Conservation (phyloP, 441 rosid species). For the Aquilaria agallochum region DNA sequence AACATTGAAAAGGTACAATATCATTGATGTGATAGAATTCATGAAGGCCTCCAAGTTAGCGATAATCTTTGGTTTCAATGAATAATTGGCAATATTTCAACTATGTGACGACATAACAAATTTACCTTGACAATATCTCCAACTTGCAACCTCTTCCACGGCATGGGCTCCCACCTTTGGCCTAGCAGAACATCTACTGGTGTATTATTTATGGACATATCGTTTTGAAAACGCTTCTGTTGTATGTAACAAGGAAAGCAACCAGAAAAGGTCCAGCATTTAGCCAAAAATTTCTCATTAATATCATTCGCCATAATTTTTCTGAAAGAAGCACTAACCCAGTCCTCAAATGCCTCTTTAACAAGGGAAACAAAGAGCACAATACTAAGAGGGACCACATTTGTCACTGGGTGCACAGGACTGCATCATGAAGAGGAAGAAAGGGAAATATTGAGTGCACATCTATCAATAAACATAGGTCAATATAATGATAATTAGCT, state of each 20-base stretch:
- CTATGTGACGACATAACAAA: not conserved
- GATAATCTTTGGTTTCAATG: too few relatives aligned
- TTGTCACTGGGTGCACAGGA: conserved; percentile 96
- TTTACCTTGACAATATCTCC: conserved; percentile 94
- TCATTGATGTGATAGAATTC: too few relatives aligned
- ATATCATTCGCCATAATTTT: conserved; percentile 10
- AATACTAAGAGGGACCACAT: conserved; percentile 84
- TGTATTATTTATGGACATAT: conserved; percentile 85
- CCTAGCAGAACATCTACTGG: conserved; percentile 80
- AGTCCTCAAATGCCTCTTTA: conserved; percentile 99
- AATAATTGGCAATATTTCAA: too few relatives aligned
- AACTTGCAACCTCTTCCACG: conserved; percentile 98
- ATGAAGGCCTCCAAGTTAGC: too few relatives aligned
- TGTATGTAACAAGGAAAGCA: conserved; percentile 8
- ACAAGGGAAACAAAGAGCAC: conserved; percentile 98
- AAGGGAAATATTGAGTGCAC: conserved; percentile 18
- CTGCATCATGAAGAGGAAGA: conserved; percentile 37
- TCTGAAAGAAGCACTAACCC: conserved; percentile 55
- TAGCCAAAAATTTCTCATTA: conserved; percentile 1
- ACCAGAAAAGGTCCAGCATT: conserved; percentile 12
- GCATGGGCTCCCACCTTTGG: conserved; percentile 70
- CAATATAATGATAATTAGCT: too few relatives aligned
- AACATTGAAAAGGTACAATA: too few relatives aligned
- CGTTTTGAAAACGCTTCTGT: conserved; percentile 99
- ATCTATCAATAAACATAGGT: too few relatives aligned